phyloP scores from a whole-genome alignment of 2,329 filamentous ascomycete genomes.

The Ophiostoma quercus region DNA sequence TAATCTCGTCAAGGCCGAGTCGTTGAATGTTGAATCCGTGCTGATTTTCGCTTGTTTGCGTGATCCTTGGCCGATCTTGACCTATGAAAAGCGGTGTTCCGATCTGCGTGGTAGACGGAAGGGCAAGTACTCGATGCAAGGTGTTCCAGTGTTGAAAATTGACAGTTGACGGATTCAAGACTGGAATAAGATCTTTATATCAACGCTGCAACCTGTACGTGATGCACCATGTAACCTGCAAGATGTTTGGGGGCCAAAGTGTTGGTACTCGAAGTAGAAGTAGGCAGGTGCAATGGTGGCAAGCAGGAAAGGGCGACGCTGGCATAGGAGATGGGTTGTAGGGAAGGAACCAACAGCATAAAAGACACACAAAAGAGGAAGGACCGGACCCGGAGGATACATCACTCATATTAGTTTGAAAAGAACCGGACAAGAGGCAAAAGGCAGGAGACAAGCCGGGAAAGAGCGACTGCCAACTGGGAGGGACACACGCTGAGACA shows the following conservation, averaged over 20 bases:
- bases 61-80: not conserved
- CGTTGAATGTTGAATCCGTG: not conserved
- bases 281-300: not conserved
- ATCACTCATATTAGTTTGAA: not conserved
- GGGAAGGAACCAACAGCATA: not conserved
- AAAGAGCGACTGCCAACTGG: not conserved
- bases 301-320: not conserved
- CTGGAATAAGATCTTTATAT: too few species aligned
- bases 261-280: not conserved
- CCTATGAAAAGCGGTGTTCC: not conserved
- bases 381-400: not conserved
- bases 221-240: conserved; percentile 1
- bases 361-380: not conserved
- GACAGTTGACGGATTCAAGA: not conserved
- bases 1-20: not conserved
- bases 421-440: not conserved
- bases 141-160: not conserved
- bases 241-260: not conserved
- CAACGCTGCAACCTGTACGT: not conserved
- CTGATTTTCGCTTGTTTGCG: not conserved
- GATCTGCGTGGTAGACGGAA: not conserved
- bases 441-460: not conserved
- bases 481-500: not conserved
- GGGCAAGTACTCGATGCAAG: not conserved
- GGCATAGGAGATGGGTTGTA: too few species aligned